Evolutionary conservation across 148 eudicot species (phyloP), one percentile per base, ranked within the genome.

Genomic region (Heliamphora exappendiculata): DNA sequence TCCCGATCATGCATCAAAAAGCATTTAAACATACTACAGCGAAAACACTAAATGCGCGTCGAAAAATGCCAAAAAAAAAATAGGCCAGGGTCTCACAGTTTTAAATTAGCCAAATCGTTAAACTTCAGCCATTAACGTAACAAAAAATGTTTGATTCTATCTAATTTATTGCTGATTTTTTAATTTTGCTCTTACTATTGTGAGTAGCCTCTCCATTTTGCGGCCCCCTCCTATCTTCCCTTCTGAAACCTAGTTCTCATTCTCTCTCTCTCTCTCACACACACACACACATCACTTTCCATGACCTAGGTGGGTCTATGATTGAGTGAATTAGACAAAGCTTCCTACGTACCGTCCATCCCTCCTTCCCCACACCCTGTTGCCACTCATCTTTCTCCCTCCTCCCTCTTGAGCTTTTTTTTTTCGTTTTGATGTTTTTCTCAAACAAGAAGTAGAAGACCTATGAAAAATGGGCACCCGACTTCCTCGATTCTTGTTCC

Each of bases 311-410:
- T 74, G 78, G 76, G 72, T n/a, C 62, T 84, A 44, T 82, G 79
- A 81, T 78, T 84, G 80, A 85, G 78, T 73, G 82, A 86, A 79
- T 67, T 73, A 81, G 75, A 79, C 72, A 84, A 68, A 69, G 62
- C 68, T 2, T 17, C 3, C 44, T 19, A 33, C 17, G 60, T 45
- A 49, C 26, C 42, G 50, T 62, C 22, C 33, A 50, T 71, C 1
- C 65, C 67, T 59, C 53, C 42, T 77, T 51, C 53, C 37, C 76
- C 73, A 49, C 50, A 64, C 33, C 26, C 68, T 42, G 34, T 42
- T 34, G 34, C 68, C 68, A 19, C 22, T 17, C 68, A 64, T 64
- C 0, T 47, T 14, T 47, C 12, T 47, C 50, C 12, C 13, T 11
- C 50, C 12, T 14, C 50, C 50, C 20, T 34, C 44, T 64, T 34